Conservation (phyloP, 179 eudicot species). For the Vitellaria paradoxa region DNA sequence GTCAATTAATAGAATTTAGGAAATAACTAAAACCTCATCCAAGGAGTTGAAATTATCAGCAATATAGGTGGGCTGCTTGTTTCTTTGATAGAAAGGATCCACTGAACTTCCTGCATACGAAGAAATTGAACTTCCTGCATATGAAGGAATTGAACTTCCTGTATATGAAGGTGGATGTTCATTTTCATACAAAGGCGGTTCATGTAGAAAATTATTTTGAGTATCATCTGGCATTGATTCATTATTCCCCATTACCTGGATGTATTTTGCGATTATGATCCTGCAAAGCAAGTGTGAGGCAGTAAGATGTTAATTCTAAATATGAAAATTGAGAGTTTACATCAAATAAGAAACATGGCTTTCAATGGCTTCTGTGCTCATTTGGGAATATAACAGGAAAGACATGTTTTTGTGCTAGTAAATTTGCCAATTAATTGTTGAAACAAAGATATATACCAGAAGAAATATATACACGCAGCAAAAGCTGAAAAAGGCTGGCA, state of each 20-base stretch:
- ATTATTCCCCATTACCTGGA: slow-evolving; percentile 41
- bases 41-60: slow-evolving; percentile 79
- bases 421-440: neutral
- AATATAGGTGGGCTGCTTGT: slow-evolving; percentile 41
- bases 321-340: neutral
- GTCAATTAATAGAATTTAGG: neutral
- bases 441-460: neutral
- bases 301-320: neutral
- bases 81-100: slow-evolving; percentile 28
- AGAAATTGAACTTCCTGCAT: slow-evolving; percentile 16
- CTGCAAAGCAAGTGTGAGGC: neutral
- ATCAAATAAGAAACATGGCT: neutral
- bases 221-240: slow-evolving; percentile 37
- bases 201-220: slow-evolving; percentile 11
- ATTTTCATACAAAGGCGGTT: slow-evolving; percentile 18
- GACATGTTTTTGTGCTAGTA: neutral
- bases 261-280: neutral
- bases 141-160: slow-evolving; percentile 21
- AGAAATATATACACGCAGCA: too few species aligned
- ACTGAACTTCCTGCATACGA: slow-evolving; percentile 43
- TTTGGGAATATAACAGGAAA: neutral
- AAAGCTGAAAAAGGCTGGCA: too few species aligned
- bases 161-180: slow-evolving; percentile 29
- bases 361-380: neutral
- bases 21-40: slow-evolving; percentile 51